Percentiles rank a stretch among this genome's conserved stretches.
These are phyloP conservation scores for Paracamarosporium sp. DNA, from an alignment of 2,329 filamentous ascomycete species.

Conservation along the genomic window DNA sequence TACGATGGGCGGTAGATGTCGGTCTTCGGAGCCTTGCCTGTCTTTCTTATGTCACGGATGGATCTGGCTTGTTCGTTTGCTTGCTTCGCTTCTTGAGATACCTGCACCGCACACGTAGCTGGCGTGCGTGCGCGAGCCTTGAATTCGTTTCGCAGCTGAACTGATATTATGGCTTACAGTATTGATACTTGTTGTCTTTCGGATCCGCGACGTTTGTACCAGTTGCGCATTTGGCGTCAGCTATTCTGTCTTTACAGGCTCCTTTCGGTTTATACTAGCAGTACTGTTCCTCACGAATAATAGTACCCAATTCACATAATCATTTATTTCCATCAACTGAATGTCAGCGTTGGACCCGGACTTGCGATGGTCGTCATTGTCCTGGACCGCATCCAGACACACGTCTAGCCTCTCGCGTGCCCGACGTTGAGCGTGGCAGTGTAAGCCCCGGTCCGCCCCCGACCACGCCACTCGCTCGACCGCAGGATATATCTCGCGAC, in stretches of 20 bases:
- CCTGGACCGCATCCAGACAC: background rate
- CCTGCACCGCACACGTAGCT: conserved; percentile 2
- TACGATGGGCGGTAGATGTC: background rate
- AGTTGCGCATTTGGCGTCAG: background rate
- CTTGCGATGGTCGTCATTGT: no score
- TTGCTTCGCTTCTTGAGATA: conserved; percentile 16
- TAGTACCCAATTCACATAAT: no score
- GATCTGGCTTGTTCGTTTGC: background rate
- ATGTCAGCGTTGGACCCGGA: no score
- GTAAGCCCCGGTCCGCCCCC: background rate
- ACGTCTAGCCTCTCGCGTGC: background rate
- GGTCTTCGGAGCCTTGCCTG: background rate
- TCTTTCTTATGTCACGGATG: background rate
- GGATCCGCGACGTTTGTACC: background rate
- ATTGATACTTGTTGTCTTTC: background rate
- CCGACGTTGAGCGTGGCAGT: background rate
- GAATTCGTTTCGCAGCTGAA: background rate
- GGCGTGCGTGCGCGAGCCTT: background rate
- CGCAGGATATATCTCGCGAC: background rate
- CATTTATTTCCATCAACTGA: background rate
- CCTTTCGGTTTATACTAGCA: no score
- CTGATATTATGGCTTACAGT: background rate
- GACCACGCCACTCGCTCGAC: background rate
- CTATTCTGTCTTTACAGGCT: background rate
- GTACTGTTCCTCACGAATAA: no score